Conservation (phyloP, 116 monocot genomes). For the Thalassia testudinum region DNA sequence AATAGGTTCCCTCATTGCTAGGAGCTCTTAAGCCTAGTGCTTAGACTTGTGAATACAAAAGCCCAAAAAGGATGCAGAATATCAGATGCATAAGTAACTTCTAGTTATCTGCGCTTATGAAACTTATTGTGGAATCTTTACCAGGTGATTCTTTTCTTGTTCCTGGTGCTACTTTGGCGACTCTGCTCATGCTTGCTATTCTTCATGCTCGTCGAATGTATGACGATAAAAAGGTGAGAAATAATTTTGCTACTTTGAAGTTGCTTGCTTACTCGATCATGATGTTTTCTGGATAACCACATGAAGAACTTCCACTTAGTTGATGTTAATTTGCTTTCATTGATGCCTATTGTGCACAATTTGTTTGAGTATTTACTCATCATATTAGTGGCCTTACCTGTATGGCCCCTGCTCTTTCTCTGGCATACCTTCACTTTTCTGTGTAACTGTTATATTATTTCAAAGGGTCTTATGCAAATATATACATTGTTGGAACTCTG, state of each 20-base stretch:
- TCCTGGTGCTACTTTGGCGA: conserved; percentile 79
- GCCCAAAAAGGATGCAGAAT: neutral
- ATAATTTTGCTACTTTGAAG: neutral
- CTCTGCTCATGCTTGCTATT: conserved; percentile 76
- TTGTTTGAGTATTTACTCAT: too few species aligned
- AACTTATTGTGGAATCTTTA: neutral
- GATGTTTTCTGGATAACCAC: too few species aligned
- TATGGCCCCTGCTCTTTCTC: too few species aligned
- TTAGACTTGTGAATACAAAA: neutral
- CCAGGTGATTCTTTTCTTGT: conserved; percentile 49
- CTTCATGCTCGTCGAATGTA: conserved; percentile 87
- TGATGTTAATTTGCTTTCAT: too few species aligned
- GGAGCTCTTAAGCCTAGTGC: neutral
- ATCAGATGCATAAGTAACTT: neutral
- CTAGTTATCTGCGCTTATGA: neutral
- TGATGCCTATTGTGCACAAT: too few species aligned
- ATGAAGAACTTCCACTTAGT: too few species aligned
- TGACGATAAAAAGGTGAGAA: conserved; percentile 57
- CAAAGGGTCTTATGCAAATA: too few species aligned
- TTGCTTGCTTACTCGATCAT: too few species aligned
- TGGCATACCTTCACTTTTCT: too few species aligned
- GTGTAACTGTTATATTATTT: too few species aligned
- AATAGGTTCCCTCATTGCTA: neutral
- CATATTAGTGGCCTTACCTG: too few species aligned
- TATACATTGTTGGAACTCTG: too few species aligned